A percentile compares a stretch with the other conserved stretches of the same genome.
phyloP scores from a whole-genome alignment of 331 rosid genomes.

The Rhamnella rubrinervis region DNA sequence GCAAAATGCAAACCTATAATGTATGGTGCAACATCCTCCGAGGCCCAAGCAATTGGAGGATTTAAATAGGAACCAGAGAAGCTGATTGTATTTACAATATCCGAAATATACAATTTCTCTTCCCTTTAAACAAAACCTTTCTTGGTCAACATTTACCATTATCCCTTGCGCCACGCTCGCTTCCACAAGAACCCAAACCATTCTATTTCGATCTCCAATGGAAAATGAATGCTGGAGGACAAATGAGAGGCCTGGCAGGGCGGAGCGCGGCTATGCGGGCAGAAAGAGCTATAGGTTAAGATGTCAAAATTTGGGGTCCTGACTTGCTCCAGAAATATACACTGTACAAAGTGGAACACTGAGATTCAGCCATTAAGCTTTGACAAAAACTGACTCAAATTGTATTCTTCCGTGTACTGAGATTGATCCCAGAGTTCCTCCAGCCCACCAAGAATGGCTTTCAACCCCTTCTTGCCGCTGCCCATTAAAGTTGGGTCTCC shows the following conservation, averaged over 20 bases:
- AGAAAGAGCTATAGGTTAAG: slow-evolving; percentile 29
- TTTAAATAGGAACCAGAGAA: too few relatives aligned
- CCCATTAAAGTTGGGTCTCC: slow-evolving; percentile 58
- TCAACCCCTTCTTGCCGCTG: slow-evolving; percentile 71
- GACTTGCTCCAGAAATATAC: slow-evolving; percentile 34
- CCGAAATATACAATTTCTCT: slow-evolving; percentile 38
- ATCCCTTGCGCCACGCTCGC: slow-evolving; percentile 20
- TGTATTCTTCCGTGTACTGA: slow-evolving; percentile 92
- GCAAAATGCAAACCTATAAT: too few relatives aligned
- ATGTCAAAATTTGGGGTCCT: slow-evolving; percentile 73
- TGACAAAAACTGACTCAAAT: slow-evolving; percentile 77
- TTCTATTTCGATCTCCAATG: slow-evolving; percentile 31
- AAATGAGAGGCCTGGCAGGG: slow-evolving; percentile 4
- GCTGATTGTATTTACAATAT: slow-evolving; percentile 34
- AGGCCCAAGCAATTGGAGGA: too few relatives aligned
- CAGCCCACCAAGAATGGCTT: slow-evolving; percentile 90
- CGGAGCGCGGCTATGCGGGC: background rate
- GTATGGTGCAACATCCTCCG: too few relatives aligned
- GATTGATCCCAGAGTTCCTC: slow-evolving; percentile 98
- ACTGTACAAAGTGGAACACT: slow-evolving; percentile 51
- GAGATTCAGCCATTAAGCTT: slow-evolving; percentile 77
- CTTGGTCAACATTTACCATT: background rate
- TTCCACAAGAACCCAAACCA: slow-evolving; percentile 24
- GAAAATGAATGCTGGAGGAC: slow-evolving; percentile 34
- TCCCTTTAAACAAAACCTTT: slow-evolving; percentile 35